A percentile compares a stretch with the other conserved stretches of the same genome.
Evolutionary conservation across 108 stramenopile species (phyloP).

Genomic region (Mayamaea pseudoterrestris): DNA sequence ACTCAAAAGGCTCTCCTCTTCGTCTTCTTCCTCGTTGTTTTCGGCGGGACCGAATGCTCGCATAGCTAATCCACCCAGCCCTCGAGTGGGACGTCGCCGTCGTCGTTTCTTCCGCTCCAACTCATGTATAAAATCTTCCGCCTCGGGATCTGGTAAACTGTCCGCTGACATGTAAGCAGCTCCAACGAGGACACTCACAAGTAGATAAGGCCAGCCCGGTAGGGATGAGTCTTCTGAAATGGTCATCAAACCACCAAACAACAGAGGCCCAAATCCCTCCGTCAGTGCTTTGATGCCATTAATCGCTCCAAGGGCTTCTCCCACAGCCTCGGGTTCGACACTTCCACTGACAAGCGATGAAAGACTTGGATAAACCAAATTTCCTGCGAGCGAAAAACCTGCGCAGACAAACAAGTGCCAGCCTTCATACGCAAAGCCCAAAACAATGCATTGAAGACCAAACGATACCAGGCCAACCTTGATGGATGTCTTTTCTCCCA

Average conservation of each 20-base stretch:
- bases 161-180: constrained; percentile 31
- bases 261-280: constrained; percentile 76
- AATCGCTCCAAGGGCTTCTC: constrained; percentile 89
- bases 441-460: constrained; percentile 74
- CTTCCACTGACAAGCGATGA: constrained; percentile 71
- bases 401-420: constrained; percentile 86
- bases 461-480: constrained; percentile 84
- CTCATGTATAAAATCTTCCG: constrained; percentile 41
- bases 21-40: not conserved
- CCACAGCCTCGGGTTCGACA: constrained; percentile 73
- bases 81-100: not conserved
- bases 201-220: constrained; percentile 64
- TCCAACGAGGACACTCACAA: constrained; percentile 39
- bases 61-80: not conserved
- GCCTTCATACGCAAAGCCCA: constrained; percentile 61
- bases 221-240: constrained; percentile 48
- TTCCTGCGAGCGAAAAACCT: constrained; percentile 61
- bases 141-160: constrained; percentile 27
- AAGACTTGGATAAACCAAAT: constrained; percentile 90
- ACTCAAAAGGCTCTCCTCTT: constrained; percentile 2
- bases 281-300: constrained; percentile 94
- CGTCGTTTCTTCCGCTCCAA: constrained; percentile 28
- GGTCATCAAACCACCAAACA: constrained; percentile 73
- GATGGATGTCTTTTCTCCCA: constrained; percentile 71
- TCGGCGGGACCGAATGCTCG: not conserved